Evolutionary conservation across 257 asterid genomes (phyloP).

Genomic region (Penstemon davidsonii): DNA sequence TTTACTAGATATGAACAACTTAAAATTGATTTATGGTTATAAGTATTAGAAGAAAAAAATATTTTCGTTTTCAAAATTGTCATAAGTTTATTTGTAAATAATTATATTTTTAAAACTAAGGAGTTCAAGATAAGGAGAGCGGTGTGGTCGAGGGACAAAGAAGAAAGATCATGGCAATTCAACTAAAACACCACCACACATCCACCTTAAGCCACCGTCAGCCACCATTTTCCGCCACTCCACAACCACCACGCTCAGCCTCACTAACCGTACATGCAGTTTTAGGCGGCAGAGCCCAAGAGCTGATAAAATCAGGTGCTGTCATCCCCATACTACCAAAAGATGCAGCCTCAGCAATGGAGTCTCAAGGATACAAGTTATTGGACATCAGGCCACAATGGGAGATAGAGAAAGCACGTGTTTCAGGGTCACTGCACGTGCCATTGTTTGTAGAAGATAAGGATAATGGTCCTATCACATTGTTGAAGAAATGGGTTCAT

Average conservation of each 20-base stretch:
- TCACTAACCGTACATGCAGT: slow-evolving; percentile 41
- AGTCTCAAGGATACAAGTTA: slow-evolving; percentile 61
- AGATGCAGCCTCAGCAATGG: slow-evolving; percentile 69
- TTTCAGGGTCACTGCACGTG: slow-evolving; percentile 75
- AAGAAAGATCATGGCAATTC: slow-evolving; percentile 44
- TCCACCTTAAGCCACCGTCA: slow-evolving; percentile 32
- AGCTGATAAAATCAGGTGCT: slow-evolving; percentile 75
- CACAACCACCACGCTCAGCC: slow-evolving; percentile 41
- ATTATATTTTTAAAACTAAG: too few species aligned
- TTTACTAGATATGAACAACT: too few species aligned
- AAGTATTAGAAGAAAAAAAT: too few species aligned
- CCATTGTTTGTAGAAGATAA: slow-evolving; percentile 78
- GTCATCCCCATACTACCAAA: slow-evolving; percentile 67
- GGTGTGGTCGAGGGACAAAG: not conserved
- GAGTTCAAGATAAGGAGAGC: too few species aligned
- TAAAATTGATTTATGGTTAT: too few species aligned
- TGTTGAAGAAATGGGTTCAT: slow-evolving; percentile 94
- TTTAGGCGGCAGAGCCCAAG: slow-evolving; percentile 52
- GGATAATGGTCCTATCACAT: slow-evolving; percentile 69
- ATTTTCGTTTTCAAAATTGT: too few species aligned
- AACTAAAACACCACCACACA: slow-evolving; percentile 55
- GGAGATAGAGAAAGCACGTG: slow-evolving; percentile 89
- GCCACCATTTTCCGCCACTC: slow-evolving; percentile 35
- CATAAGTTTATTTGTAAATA: too few species aligned
- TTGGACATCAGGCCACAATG: slow-evolving; percentile 89